Conservation (phyloP, 2,329 filamentous ascomycete genomes). For the Fusarium sp. region DNA sequence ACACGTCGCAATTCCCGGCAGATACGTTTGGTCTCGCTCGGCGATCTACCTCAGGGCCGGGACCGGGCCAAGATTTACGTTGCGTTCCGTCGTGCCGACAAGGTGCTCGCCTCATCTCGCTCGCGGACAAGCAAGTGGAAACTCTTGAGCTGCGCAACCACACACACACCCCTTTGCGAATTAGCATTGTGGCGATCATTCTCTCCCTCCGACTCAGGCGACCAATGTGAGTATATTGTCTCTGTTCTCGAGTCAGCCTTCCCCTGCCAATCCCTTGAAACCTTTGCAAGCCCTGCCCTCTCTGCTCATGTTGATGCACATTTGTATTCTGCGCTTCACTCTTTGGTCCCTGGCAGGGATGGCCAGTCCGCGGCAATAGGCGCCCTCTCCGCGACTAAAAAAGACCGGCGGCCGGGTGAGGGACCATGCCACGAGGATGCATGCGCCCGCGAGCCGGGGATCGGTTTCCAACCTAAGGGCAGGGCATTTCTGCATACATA, state of each 20-base stretch:
- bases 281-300: not conserved
- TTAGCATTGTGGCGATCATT: not conserved
- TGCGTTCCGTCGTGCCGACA: conserved; percentile 23
- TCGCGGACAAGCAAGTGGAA: not conserved
- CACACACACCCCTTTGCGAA: not conserved
- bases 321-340: conserved; percentile 8
- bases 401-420: not conserved
- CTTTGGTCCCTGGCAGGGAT: not conserved
- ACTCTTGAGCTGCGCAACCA: not conserved
- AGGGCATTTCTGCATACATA: not conserved
- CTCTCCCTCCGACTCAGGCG: not conserved
- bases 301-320: not conserved
- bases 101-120: conserved; percentile 27
- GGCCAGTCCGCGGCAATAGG: conserved; percentile 5
- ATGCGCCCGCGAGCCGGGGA: conserved; percentile 11
- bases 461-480: not conserved
- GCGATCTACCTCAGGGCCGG: conserved; percentile 5
- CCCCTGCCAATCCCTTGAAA: not conserved
- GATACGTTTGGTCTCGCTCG: conserved; percentile 4
- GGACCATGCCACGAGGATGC: conserved; percentile 5
- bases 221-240: conserved; percentile 6
- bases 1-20: conserved; percentile 10
- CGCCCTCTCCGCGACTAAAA: conserved; percentile 5
- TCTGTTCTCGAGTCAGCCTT: not conserved
- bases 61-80: not conserved